Evolutionary conservation across 2,329 filamentous ascomycete species (phyloP).

Genomic region (Alternaria arbusti): DNA sequence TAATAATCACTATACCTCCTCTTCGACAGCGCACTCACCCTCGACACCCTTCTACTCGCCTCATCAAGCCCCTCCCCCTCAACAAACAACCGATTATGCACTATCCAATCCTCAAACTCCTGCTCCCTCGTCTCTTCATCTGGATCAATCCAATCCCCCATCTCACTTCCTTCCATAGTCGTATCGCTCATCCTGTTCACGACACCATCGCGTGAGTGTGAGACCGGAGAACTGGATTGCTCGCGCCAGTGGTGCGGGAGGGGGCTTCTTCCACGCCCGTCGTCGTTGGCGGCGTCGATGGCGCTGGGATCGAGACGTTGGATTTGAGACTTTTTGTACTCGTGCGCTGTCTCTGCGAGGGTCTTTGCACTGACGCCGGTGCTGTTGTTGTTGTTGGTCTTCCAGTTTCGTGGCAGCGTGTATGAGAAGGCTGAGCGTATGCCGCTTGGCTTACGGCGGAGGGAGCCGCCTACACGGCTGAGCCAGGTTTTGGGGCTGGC

Average conservation of each 20-base stretch:
- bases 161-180: not conserved
- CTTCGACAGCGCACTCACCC: not conserved
- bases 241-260: not conserved
- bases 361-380: not conserved
- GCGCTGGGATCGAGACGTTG: not conserved
- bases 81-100: constrained; percentile 4
- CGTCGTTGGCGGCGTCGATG: not conserved
- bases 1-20: not conserved
- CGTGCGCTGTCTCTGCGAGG: not conserved
- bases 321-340: not conserved
- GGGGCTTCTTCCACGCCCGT: not conserved
- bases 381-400: not conserved
- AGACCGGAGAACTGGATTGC: not conserved
- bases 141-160: not conserved
- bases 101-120: not conserved
- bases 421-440: not conserved
- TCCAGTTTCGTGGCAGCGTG: not conserved
- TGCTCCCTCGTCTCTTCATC: not conserved
- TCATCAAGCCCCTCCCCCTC: not conserved
- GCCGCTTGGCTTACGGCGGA: not conserved
- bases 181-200: not conserved
- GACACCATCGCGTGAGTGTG: not conserved
- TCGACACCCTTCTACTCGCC: not conserved
- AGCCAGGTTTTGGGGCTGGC: not conserved
- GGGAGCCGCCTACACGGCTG: not conserved